Evolutionary conservation across 108 stramenopile genomes (phyloP), one percentile per base, ranked within the genome.

Genomic region (Conticribra guillardii): DNA sequence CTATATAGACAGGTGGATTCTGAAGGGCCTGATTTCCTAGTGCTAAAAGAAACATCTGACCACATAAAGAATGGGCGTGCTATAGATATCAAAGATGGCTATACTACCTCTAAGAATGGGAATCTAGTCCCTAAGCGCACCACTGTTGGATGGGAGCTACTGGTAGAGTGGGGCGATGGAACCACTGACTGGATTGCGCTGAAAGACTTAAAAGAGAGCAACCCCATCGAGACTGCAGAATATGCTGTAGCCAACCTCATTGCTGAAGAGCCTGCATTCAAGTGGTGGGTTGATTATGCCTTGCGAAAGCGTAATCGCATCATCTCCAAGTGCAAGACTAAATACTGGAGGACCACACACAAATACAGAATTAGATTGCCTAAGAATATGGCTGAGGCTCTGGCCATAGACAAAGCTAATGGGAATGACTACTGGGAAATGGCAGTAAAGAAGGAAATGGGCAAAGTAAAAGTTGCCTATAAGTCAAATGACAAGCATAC

Each of bases 111-210:
- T 11, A 41, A 41, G 11, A 41, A 41, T 41, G 37, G 37, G 11
- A 41, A 41, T 41, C 5, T 9, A 41, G 11, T 41, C 5, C 37
- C 37, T 9, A 41, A 41, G 22, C 64, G 46, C 23, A 60, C 73
- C 15, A 74, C 65, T 2, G 47, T 32, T 0, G 65, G 73, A 19
- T 74, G 73, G 73, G 31, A 67, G 16, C 33, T 74, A 8, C 32
- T 74, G 8, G 41, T 67, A 0, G 34, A 74, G 47, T 74, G 73
- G 73, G 53, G 48, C 4, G 81, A 76, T 72, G 81, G 74, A n/a
- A 67, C 56, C n/a, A 47, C 11, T 15, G 3, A 37, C 11, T 67
- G 67, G 67, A 21, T 67, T 24, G 30, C 7, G 4, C 32, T 56
- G 19, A 56, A 54, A 56, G 54, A 56, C 24, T 4, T 73, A 41